Base-by-base conservation (phyloP, 2,329 filamentous ascomycete species). In the Cladorrhinum sp. region DNA sequence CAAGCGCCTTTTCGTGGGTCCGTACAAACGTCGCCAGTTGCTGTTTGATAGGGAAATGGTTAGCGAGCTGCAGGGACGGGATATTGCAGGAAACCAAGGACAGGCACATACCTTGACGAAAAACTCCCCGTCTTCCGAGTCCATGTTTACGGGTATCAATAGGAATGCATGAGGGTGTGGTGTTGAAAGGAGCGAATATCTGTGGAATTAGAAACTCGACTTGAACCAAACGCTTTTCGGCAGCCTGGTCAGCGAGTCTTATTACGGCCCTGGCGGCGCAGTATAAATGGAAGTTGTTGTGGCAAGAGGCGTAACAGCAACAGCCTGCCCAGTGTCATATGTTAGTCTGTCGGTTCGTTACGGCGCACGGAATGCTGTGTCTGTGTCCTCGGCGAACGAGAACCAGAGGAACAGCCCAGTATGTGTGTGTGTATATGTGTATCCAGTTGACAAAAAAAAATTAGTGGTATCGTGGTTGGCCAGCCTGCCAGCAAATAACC, bases 21-120 rank as follows among this genome's bases (percentile, higher is more conserved):
- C 93, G 92, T 77, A 99, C 92, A 77, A 96, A 98, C 78, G 89
- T 89, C 73, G 94, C 93, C 74, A 99, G 84, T 83, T 96, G 95
- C 94, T 97, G 74, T 62, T 30, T 42, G 57, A 28, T 36, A 36
- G 33, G 39, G n/a, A 21, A 42, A 64, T 69, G 64, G 79, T 75
- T 57, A 66, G 79, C 74, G 58, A 66, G 63, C 56, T 30, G 48
- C 3, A 16, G 30, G 20, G 14, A 16, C 16, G 28, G 5, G 10
- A 20, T n/a, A 46, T 30, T 23, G 28, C 21, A 33, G 39, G 20
- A 51, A 49, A 36, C 9, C 16, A 26, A 36, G 26, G 33, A 16
- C 18, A 23, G 7, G 64, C 69, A 69, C 79, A 64, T 82, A 91
- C 90, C 86, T 93, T 95, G 78, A 95, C 86, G 79, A 95, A 96